Evolutionary conservation across 768 basidiomycete genomes (phyloP).

Genomic region (Mycena vitilis): DNA sequence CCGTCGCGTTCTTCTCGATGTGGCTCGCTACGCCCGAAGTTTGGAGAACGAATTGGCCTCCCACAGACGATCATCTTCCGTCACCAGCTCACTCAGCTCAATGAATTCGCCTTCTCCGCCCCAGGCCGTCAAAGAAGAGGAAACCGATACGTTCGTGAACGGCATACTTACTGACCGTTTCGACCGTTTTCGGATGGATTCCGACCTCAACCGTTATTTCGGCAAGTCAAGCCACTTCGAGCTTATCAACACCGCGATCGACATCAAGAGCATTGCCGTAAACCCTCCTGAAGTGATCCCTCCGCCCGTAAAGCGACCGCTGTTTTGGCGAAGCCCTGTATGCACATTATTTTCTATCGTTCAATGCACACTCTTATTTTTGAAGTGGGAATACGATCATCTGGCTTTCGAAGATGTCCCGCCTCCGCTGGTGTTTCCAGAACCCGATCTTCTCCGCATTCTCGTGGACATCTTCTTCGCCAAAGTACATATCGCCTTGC

Average conservation of each 20-base stretch:
- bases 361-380: not conserved
- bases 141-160: slow-evolving; percentile 13
- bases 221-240: slow-evolving; percentile 48
- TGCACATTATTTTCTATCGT: slow-evolving; percentile 5
- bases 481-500: slow-evolving; percentile 50
- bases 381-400: slow-evolving; percentile 35
- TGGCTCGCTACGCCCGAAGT: slow-evolving; percentile 32
- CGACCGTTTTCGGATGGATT: slow-evolving; percentile 31
- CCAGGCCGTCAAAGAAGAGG: slow-evolving; percentile 15
- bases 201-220: slow-evolving; percentile 40
- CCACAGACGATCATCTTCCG: slow-evolving; percentile 4
- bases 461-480: slow-evolving; percentile 67
- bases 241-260: slow-evolving; percentile 49
- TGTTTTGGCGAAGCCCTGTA: slow-evolving; percentile 41
- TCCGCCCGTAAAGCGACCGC: slow-evolving; percentile 24
- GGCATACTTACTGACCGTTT: slow-evolving; percentile 34
- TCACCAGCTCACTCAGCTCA: not conserved
- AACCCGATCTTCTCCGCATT: slow-evolving; percentile 49
- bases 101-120: not conserved
- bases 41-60: slow-evolving; percentile 23
- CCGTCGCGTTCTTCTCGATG: slow-evolving; percentile 28
- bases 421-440: slow-evolving; percentile 48
- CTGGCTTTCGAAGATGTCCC: slow-evolving; percentile 14
- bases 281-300: slow-evolving; percentile 19
- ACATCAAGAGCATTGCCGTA: slow-evolving; percentile 52